Evolutionary conservation across 257 asterid genomes (phyloP).

Genomic region (Plectranthus barbatus): DNA sequence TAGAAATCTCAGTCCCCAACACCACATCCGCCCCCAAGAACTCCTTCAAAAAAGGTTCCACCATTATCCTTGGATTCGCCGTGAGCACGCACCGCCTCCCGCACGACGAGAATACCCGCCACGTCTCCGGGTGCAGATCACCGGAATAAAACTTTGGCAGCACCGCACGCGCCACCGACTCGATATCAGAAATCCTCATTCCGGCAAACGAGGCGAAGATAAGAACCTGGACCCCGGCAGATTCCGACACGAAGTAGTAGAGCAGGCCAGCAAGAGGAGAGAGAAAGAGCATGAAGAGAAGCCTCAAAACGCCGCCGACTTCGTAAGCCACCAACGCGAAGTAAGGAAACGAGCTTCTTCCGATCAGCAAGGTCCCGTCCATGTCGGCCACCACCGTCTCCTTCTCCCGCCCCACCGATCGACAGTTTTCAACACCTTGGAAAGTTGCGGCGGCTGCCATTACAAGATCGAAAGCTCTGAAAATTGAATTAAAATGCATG

Average conservation of each 20-base stretch:
- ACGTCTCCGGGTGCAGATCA: conserved; percentile 57
- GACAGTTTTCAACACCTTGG: background rate
- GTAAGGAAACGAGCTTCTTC: conserved; percentile 58
- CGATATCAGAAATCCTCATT: conserved; percentile 37
- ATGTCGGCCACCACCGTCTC: conserved; percentile 44
- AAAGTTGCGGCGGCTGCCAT: conserved; percentile 44
- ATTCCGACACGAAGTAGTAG: conserved; percentile 49
- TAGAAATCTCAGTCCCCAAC: conserved; percentile 54
- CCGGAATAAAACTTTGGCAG: conserved; percentile 51
- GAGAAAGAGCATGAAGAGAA: conserved; percentile 40
- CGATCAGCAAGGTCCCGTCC: conserved; percentile 59
- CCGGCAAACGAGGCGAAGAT: conserved; percentile 57
- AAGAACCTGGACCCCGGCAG: conserved; percentile 51
- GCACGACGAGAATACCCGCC: conserved; percentile 64
- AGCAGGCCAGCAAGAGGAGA: conserved; percentile 54
- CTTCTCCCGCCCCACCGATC: conserved; percentile 13
- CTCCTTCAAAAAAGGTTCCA: conserved; percentile 47
- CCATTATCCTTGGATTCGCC: conserved; percentile 68
- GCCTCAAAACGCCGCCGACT: conserved; percentile 64
- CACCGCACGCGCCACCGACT: conserved; percentile 65
- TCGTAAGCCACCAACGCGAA: conserved; percentile 69
- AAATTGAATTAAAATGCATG: too few relatives aligned
- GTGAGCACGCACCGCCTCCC: conserved; percentile 52
- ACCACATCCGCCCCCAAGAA: conserved; percentile 59
- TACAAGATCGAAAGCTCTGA: too few relatives aligned